Evolutionary conservation across 345 rosid species (phyloP).

Genomic region (Gossypium anomalum): DNA sequence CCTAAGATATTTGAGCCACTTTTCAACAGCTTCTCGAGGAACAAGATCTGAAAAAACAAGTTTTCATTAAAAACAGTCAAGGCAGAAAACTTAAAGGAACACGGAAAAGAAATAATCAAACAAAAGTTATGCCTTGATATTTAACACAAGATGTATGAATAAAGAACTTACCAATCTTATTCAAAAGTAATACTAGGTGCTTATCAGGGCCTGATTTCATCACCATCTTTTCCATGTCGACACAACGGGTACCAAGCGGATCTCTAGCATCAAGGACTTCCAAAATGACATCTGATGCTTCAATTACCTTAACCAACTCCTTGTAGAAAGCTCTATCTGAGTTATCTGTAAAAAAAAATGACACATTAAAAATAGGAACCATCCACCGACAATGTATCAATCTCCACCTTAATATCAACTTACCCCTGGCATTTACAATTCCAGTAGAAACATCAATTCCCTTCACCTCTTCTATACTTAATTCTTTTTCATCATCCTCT

Average conservation of each 20-base stretch:
- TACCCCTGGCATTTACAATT: conserved; percentile 54
- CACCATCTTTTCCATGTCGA: conserved; percentile 95
- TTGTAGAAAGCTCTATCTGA: conserved; percentile 91
- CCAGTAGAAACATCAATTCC: conserved; percentile 19
- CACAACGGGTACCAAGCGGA: conserved; percentile 89
- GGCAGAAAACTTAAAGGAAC: not conserved
- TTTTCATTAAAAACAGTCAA: not conserved
- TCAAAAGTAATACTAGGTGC: conserved; percentile 75
- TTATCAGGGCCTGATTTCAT: conserved; percentile 72
- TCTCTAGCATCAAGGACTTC: conserved; percentile 97
- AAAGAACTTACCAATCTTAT: conserved; percentile 68
- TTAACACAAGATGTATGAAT: not conserved
- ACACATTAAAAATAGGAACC: conserved; percentile 1
- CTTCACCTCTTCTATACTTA: conserved; percentile 27
- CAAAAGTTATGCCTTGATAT: not conserved
- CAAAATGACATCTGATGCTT: conserved; percentile 84
- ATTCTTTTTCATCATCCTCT: conserved; percentile 40
- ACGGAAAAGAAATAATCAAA: not conserved
- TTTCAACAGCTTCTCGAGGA: conserved; percentile 94
- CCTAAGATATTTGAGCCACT: conserved; percentile 90
- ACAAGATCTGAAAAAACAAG: conserved; percentile 67
- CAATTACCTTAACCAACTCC: conserved; percentile 90
- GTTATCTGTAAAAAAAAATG: conserved; percentile 44
- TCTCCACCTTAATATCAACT: conserved; percentile 10
- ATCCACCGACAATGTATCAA: not conserved